A percentile compares a stretch with the other conserved stretches of the same genome.
phyloP scores from a whole-genome alignment of 2,329 filamentous ascomycete genomes.

The Parascedosporium putredinis region DNA sequence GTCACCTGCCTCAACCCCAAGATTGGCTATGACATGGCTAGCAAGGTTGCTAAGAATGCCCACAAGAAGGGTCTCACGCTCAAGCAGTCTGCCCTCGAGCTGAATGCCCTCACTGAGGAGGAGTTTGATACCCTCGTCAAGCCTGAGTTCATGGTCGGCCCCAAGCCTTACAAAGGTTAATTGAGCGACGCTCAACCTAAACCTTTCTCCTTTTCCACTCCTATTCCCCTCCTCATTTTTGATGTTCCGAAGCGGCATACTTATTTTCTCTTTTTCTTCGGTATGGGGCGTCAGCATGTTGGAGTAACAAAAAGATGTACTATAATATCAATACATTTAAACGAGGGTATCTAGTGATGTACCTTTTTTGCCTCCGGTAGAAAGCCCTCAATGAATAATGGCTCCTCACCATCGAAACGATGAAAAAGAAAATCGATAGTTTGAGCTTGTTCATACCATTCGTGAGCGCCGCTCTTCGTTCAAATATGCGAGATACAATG shows the following conservation, averaged over 20 bases:
- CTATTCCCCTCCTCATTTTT: neutral
- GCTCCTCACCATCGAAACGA: no score
- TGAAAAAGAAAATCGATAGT: no score
- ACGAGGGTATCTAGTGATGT: neutral
- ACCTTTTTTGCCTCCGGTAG: no score
- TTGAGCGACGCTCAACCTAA: constrained; percentile 5
- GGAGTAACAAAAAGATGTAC: neutral
- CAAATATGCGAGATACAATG: no score
- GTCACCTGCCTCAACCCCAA: constrained; percentile 96
- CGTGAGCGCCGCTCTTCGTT: no score
- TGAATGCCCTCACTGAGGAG: constrained; percentile 76
- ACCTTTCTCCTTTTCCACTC: neutral
- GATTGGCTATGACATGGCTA: constrained; percentile 95
- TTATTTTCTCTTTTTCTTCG: constrained; percentile 48
- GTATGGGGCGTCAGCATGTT: constrained; percentile 55
- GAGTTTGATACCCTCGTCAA: constrained; percentile 86
- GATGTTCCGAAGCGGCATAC: neutral
- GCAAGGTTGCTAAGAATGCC: constrained; percentile 95
- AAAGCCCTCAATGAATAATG: neutral
- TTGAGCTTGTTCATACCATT: no score
- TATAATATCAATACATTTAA: neutral
- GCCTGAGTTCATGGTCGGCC: constrained; percentile 91
- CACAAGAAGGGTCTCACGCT: constrained; percentile 96
- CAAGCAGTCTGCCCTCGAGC: constrained; percentile 87
- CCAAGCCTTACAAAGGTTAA: constrained; percentile 51